Evolutionary conservation across 257 asterid genomes (phyloP).

Genomic region (Coffea canephora): DNA sequence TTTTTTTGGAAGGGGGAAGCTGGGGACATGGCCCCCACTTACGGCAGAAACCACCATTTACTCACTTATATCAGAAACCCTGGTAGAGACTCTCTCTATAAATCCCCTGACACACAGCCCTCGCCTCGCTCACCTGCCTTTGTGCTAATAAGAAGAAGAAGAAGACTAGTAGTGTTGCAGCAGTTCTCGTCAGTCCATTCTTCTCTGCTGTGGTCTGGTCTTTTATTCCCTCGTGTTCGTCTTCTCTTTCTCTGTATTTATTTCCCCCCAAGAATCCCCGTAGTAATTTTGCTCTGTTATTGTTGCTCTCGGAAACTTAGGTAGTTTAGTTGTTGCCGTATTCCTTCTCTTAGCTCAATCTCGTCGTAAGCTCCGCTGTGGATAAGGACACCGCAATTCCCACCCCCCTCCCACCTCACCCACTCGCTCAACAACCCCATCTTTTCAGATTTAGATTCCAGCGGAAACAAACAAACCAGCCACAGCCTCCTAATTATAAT

Average conservation of each 20-base stretch:
- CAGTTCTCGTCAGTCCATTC: too few relatives aligned
- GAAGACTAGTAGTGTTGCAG: too few relatives aligned
- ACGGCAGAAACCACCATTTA: not conserved
- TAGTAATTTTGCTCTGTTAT: too few relatives aligned
- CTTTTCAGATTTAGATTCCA: too few relatives aligned
- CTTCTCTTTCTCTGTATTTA: not conserved
- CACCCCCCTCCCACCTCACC: too few relatives aligned
- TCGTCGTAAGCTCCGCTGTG: conserved; percentile 13
- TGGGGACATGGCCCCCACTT: not conserved
- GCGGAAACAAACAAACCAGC: too few relatives aligned
- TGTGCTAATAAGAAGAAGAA: too few relatives aligned
- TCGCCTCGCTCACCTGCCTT: conserved; percentile 5
- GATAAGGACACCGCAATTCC: not conserved
- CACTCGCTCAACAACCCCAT: not conserved
- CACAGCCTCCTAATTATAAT: too few relatives aligned
- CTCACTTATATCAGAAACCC: not conserved
- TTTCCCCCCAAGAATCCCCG: not conserved
- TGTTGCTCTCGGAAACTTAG: not conserved
- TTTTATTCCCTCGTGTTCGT: too few relatives aligned
- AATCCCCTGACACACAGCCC: conserved; percentile 11
- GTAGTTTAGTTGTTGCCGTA: not conserved
- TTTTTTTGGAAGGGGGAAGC: not conserved
- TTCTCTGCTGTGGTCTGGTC: too few relatives aligned
- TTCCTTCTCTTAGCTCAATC: conserved; percentile 2
- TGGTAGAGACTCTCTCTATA: conserved; percentile 40